Percentiles rank a stretch among this genome's conserved stretches.
These are phyloP conservation scores for Nicotiana undulata DNA, from an alignment of 257 asterid species.

Conservation along the genomic window DNA sequence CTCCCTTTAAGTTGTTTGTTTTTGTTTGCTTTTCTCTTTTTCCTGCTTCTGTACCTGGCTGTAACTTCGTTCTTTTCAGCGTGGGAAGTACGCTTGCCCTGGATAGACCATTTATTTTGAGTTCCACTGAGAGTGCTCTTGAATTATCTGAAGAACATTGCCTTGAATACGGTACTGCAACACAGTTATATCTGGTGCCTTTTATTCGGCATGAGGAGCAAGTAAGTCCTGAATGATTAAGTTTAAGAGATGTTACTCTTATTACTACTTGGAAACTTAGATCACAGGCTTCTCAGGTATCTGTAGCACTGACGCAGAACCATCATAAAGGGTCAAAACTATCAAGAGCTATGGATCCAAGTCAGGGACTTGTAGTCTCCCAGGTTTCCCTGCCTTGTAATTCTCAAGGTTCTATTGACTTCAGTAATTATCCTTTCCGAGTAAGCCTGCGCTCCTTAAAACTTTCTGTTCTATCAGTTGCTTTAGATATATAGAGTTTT, in stretches of 20 bases:
- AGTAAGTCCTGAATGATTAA: conserved; percentile 31
- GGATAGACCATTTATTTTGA: conserved; percentile 72
- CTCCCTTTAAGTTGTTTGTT: neutral
- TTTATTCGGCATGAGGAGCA: conserved; percentile 60
- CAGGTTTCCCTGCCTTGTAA: conserved; percentile 88
- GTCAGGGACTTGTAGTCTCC: conserved; percentile 62
- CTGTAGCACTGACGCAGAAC: conserved; percentile 65
- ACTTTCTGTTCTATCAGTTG: neutral
- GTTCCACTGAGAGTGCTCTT: conserved; percentile 36
- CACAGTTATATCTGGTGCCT: conserved; percentile 81
- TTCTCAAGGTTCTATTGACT: conserved; percentile 88
- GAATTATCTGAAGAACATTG: conserved; percentile 39
- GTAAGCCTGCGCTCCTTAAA: conserved; percentile 40
- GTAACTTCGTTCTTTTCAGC: conserved; percentile 35
- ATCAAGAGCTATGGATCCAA: conserved; percentile 36
- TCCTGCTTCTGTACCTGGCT: neutral
- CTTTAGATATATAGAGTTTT: neutral
- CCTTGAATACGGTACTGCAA: conserved; percentile 89
- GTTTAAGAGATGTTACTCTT: neutral
- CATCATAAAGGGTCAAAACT: conserved; percentile 60
- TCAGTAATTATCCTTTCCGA: conserved; percentile 74
- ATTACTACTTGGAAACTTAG: neutral
- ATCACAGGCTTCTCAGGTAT: conserved; percentile 41
- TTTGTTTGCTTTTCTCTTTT: neutral
- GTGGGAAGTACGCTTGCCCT: conserved; percentile 92